Evolutionary conservation across 2,329 filamentous ascomycete species (phyloP).

Genomic region (Microsporum canis): DNA sequence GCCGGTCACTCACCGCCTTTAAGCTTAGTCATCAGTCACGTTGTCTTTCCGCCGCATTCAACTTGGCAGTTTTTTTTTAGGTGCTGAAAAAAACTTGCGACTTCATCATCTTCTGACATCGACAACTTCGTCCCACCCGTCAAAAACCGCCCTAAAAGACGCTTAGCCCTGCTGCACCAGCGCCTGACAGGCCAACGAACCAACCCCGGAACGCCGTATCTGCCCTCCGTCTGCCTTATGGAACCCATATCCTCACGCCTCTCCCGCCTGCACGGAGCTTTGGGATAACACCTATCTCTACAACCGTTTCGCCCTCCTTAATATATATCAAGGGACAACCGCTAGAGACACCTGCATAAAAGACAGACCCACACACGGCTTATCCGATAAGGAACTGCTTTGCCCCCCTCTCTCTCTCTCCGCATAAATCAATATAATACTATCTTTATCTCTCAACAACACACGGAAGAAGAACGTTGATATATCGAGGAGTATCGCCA

Average conservation of each 20-base stretch:
- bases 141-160: not conserved
- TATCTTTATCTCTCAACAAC: not conserved
- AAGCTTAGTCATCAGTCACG: not conserved
- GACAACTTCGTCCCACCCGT: not conserved
- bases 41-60: not conserved
- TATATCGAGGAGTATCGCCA: slow-evolving; percentile 14
- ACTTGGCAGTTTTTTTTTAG: not conserved
- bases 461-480: not conserved
- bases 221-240: not conserved
- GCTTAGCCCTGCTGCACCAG: not conserved
- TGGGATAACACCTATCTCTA: not conserved
- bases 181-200: not conserved
- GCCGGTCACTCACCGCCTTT: not conserved
- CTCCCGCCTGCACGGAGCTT: slow-evolving; percentile 1
- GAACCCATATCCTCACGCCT: not conserved
- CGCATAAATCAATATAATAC: not conserved
- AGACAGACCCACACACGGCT: not conserved
- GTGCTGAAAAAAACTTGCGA: not conserved
- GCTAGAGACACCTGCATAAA: not conserved
- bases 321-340: not conserved
- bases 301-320: not conserved
- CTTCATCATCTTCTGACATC: not conserved
- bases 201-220: not conserved
- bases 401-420: not conserved
- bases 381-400: not conserved